Base-by-base conservation (phyloP, 1,284 basidiomycete genomes). In the Somion occarium region DNA sequence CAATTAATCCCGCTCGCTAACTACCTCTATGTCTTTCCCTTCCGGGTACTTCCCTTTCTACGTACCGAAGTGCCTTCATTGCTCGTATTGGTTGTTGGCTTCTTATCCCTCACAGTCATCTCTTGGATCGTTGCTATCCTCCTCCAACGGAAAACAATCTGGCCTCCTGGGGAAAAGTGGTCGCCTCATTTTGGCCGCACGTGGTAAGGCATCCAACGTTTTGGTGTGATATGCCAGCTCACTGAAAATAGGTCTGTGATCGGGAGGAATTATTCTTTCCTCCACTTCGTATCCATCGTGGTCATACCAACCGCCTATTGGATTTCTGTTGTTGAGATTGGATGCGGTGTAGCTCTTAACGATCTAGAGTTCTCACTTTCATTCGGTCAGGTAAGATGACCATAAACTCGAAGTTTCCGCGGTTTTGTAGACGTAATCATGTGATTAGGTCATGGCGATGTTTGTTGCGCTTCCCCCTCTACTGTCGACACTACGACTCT, bases 391-490 rank as follows among this genome's bases (percentile, higher is more conserved):
- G 50, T 51, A 18, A 27, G 20, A 25, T 23, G 5, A 5, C 19
- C 44, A 30, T 18, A 19, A 34, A 2, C 23, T 15, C 12, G 9
- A 9, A 42, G 15, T 25, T 15, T 49, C 3, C 22, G 3, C n/a
- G 25, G 19, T 15, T 5, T 23, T 23, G 19, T 44, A 15, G 19
- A 15, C n/a, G 12, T 49, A 18, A 15, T 49, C 9, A 13, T n/a
- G 19, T 46, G 13, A 25, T 5, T 30, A 51, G 44, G 50, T 51
- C 18, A 34, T 51, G 13, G 50, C 50, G 7, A 38, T 39, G 45
- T 51, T 51, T 23, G 50, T 51, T 25, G 50, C 50, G 13, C 23
- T 51, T 15, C 50, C 44, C 2, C 50, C 50, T 1, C 18, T 46
- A 2, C 19, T 51, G 9, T n/a, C 18, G 4, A 44, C 38, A 18